These are phyloP conservation scores for Quercus phellos DNA, from an alignment of 331 rosid species.

Conservation along the genomic window DNA sequence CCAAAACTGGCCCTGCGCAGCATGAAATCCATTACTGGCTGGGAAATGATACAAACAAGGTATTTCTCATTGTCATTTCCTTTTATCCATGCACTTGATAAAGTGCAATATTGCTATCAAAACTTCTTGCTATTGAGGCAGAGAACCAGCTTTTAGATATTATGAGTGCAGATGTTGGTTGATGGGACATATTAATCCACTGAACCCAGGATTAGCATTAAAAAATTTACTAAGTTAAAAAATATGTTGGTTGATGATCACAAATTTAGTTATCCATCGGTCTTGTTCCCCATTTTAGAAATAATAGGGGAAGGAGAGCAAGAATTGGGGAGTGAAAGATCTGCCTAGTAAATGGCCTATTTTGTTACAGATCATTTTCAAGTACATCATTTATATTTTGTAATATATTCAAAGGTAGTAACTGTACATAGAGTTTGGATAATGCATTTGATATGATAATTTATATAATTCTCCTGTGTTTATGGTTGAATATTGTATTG, in stretches of 20 bases:
- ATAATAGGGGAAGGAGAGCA: conserved; percentile 4
- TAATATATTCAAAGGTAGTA: background rate
- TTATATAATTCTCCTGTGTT: conserved; percentile 13
- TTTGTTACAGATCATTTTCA: background rate
- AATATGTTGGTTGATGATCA: background rate
- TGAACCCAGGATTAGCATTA: background rate
- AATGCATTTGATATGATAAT: background rate
- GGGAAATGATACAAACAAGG: conserved; percentile 73
- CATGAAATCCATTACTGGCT: conserved; percentile 89
- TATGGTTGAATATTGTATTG: conserved; percentile 19
- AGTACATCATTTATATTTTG: background rate
- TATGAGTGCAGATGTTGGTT: background rate
- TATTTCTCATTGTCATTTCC: conserved; percentile 15
- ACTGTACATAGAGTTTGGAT: background rate
- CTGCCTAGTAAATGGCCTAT: background rate
- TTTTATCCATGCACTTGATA: conserved; percentile 5
- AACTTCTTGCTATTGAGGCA: background rate
- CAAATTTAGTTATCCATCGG: background rate
- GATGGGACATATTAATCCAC: background rate
- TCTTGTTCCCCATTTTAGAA: conserved; percentile 7
- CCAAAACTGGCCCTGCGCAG: conserved; percentile 58
- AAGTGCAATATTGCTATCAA: background rate
- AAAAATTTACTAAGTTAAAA: background rate
- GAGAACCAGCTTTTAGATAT: background rate
- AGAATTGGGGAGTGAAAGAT: background rate